Conservation (phyloP, 2,329 filamentous ascomycete genomes). For the Parafenestella ontariensis region DNA sequence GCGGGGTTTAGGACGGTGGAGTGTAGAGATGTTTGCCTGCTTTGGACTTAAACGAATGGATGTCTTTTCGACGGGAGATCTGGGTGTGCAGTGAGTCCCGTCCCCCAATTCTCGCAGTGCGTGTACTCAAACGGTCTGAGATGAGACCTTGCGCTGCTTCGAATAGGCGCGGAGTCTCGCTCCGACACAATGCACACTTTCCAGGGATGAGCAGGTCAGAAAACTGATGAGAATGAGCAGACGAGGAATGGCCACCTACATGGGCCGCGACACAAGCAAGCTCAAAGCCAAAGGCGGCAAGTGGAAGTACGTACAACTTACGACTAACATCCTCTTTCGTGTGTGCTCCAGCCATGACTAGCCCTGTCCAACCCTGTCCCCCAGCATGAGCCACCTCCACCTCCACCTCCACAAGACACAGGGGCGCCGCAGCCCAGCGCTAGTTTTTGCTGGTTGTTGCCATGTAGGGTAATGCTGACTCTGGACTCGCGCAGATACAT, state of each 20-base stretch:
- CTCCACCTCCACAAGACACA: neutral
- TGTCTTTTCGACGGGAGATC: slow-evolving; percentile 88
- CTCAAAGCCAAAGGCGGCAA: slow-evolving; percentile 82
- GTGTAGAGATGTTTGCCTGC: slow-evolving; percentile 89
- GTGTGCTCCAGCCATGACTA: neutral
- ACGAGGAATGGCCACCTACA: slow-evolving; percentile 87
- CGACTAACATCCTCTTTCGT: neutral
- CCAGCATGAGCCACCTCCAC: too few relatives aligned
- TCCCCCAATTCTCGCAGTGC: neutral
- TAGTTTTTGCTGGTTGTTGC: neutral
- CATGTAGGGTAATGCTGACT: neutral
- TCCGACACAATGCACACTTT: neutral
- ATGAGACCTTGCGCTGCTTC: neutral
- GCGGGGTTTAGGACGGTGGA: slow-evolving; percentile 86
- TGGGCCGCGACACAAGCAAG: slow-evolving; percentile 82
- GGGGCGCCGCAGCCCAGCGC: too few relatives aligned
- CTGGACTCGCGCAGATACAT: slow-evolving; percentile 67
- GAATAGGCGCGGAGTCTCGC: neutral
- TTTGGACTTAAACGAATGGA: slow-evolving; percentile 95
- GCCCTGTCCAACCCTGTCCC: neutral
- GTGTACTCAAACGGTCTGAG: too few relatives aligned
- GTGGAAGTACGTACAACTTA: slow-evolving; percentile 69
- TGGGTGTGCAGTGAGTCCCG: slow-evolving; percentile 79
- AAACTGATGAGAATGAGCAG: slow-evolving; percentile 40
- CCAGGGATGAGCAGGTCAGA: neutral